Evolutionary conservation across 1,284 basidiomycete species (phyloP), one percentile per base, ranked within the genome.

Genomic region (Ceratobasidium sp.): DNA sequence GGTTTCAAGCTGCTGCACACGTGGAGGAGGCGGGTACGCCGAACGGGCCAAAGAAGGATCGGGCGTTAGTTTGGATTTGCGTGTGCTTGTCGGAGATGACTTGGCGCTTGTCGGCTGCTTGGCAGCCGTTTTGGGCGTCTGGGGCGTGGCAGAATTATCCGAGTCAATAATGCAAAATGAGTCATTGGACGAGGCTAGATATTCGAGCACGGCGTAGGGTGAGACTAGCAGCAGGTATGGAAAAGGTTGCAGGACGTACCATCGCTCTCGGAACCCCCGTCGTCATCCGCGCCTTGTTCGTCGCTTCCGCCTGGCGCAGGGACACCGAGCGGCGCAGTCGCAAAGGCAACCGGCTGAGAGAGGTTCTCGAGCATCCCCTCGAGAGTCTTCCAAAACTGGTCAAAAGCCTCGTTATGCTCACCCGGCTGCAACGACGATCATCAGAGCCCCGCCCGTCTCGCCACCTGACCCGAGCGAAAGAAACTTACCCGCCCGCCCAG

Each of bases 271-370:
- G 31, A 61, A 58, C 27, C 74, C 24, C 63, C 58, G 43, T 64
- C 66, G 34, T 53, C 56, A 22, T 31, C 75, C 19, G 74, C 58
- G 1, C 46, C 51, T 16, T 56, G 58, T 22, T 63, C 59, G 24
- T 53, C 39, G 54, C 39, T 66, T 69, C 79, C 68, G 24, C 22
- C 51, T 29, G 24, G 51, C 78, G 83, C 83, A 22, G 84, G 76
- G 7, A 81, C 83, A 46, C 86, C 87, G 51, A 94, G 84, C 16
- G 92, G 92, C 19, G 89, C 89, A 2, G 91, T 92, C 7, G 92
- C 88, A 79, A 94, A 94, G n/a, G 92, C 92, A 27, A 94, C 91
- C 78, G 92, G 92, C 78, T 92, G 91, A 6, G 91, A 91, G 22
- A 94, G 85, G 78, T 92, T 89, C 78, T 93, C 91, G 59, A 93